phyloP scores from a whole-genome alignment of 352 stramenopile species.

The Globisporangium uncinulatum region DNA sequence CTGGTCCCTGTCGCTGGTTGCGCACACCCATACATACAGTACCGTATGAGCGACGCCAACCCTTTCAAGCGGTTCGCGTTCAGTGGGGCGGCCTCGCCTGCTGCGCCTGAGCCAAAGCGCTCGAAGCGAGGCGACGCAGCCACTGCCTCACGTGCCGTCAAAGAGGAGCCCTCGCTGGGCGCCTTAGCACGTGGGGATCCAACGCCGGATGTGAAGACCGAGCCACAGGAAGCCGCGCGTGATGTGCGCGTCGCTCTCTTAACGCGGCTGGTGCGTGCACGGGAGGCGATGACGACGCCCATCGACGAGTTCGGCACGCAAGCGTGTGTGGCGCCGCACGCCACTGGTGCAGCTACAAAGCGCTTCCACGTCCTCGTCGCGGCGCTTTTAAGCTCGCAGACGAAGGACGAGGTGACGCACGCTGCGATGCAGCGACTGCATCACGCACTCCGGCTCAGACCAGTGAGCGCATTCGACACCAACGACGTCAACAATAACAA shows the following conservation, averaged over 20 bases:
- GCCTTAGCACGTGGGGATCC: neutral
- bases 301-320: conserved; percentile 73
- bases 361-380: conserved; percentile 93
- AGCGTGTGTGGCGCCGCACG: conserved; percentile 31
- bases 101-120: neutral
- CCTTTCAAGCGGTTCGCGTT: conserved; percentile 66
- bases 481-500: neutral
- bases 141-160: neutral
- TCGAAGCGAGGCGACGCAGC: conserved; percentile 9
- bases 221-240: neutral
- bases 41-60: conserved; percentile 20
- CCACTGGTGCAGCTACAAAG: conserved; percentile 16
- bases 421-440: conserved; percentile 68
- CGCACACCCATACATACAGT: too few relatives aligned
- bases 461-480: too few relatives aligned
- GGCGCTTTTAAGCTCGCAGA: conserved; percentile 97
- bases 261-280: conserved; percentile 25
- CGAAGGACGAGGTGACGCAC: conserved; percentile 91
- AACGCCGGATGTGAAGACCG: neutral
- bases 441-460: conserved; percentile 22
- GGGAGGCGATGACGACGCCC: conserved; percentile 30
- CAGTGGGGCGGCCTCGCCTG: conserved; percentile 6
- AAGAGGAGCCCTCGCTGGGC: neutral
- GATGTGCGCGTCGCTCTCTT: conserved; percentile 29
- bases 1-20: neutral